These are phyloP conservation scores for Phlebiopsis gigantea DNA, from an alignment of 768 basidiomycete genomes.

Conservation along the genomic window DNA sequence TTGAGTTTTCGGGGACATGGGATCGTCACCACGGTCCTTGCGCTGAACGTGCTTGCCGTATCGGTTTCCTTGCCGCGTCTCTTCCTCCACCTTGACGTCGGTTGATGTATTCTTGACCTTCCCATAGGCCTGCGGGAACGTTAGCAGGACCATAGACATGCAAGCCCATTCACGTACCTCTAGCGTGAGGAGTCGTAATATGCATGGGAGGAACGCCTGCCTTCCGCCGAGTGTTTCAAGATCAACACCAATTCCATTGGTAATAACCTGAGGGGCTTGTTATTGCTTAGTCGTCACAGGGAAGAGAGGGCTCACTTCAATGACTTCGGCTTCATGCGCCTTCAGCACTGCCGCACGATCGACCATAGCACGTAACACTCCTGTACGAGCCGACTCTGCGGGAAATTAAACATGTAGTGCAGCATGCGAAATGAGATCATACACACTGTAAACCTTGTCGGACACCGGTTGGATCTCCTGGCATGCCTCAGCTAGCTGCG, in stretches of 20 bases:
- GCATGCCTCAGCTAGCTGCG: constrained; percentile 50
- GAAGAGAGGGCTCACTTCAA: constrained; percentile 44
- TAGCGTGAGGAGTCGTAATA: constrained; percentile 48
- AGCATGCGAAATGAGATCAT: not conserved
- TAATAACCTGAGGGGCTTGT: constrained; percentile 42
- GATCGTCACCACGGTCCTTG: constrained; percentile 19
- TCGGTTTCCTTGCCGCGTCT: constrained; percentile 16
- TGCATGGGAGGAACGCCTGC: constrained; percentile 57
- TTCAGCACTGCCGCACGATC: constrained; percentile 56
- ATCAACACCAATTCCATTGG: constrained; percentile 51
- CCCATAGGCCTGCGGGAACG: constrained; percentile 19
- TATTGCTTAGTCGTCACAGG: not conserved
- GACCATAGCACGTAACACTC: constrained; percentile 71
- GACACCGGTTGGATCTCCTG: constrained; percentile 58
- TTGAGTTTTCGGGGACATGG: constrained; percentile 67
- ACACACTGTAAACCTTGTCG: constrained; percentile 63
- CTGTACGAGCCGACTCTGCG: constrained; percentile 64
- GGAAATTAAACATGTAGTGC: not conserved
- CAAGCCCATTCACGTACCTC: constrained; percentile 31
- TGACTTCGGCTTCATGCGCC: constrained; percentile 41
- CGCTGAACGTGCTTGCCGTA: not conserved
- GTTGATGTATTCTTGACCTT: constrained; percentile 1
- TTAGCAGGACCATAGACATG: not conserved
- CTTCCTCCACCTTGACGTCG: not conserved
- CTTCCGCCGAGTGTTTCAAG: constrained; percentile 38